A percentile compares a stretch with the other conserved stretches of the same genome.
Evolutionary conservation across 345 rosid species (phyloP).

Genomic region (Gossypium sturtianum): DNA sequence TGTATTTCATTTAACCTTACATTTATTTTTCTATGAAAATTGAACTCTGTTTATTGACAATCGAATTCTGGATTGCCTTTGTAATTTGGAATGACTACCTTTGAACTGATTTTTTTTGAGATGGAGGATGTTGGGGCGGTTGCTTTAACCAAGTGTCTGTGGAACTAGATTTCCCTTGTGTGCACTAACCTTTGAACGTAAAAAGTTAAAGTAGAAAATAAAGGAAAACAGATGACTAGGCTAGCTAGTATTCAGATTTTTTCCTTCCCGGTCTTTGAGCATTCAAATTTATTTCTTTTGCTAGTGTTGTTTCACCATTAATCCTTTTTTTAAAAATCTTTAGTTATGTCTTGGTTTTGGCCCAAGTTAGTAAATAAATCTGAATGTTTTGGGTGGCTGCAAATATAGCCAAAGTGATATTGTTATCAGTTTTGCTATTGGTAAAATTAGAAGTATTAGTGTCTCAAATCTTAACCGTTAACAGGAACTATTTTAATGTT

Average conservation of each 20-base stretch:
- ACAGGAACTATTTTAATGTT: neutral
- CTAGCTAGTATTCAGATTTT: neutral
- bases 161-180: neutral
- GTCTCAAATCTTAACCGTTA: neutral
- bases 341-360: neutral
- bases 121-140: neutral
- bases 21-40: conserved; percentile 1
- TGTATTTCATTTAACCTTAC: neutral
- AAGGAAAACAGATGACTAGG: neutral
- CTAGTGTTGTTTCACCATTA: neutral
- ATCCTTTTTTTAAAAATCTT: neutral
- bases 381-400: neutral
- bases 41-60: neutral
- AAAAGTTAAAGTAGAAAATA: neutral
- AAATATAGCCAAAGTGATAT: neutral
- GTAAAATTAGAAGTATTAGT: neutral
- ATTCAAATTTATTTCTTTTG: neutral
- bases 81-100: neutral
- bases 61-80: neutral
- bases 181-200: neutral
- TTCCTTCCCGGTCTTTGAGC: neutral
- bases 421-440: neutral
- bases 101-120: neutral
- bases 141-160: neutral
- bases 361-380: neutral